Evolutionary conservation across 208 protist genomes (phyloP).

Genomic region (Crithidia expoeki): DNA sequence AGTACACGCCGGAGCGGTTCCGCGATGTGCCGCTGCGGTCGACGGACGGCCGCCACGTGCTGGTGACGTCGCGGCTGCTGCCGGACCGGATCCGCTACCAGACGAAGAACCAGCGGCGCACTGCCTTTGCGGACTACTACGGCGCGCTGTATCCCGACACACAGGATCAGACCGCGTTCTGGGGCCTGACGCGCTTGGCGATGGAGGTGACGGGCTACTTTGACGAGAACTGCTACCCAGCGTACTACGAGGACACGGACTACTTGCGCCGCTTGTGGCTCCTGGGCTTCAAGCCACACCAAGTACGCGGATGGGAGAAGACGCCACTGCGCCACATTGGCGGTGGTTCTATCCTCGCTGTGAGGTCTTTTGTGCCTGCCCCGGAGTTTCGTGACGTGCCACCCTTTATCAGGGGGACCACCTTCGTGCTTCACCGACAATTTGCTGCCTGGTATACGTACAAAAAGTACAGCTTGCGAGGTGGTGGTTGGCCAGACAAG

Average conservation of each 20-base stretch:
- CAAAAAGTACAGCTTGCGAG: not conserved
- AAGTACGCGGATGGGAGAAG: conserved; percentile 10
- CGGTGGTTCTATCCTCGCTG: conserved; percentile 1
- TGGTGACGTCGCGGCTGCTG: conserved; percentile 38
- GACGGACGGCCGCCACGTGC: conserved; percentile 20
- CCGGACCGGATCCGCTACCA: conserved; percentile 43
- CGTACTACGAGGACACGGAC: conserved; percentile 42
- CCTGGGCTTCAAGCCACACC: conserved; percentile 32
- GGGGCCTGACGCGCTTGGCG: conserved; percentile 32
- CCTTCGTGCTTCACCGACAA: too few species aligned
- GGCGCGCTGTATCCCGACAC: conserved; percentile 25
- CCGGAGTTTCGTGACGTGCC: too few species aligned
- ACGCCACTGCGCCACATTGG: conserved; percentile 1
- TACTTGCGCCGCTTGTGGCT: conserved; percentile 14
- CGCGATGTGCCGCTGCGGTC: conserved; percentile 30
- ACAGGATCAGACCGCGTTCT: conserved; percentile 1
- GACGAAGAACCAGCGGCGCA: conserved; percentile 1
- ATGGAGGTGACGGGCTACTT: conserved; percentile 38
- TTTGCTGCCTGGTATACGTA: too few species aligned
- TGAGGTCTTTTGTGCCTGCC: too few species aligned
- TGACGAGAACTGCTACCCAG: conserved; percentile 47
- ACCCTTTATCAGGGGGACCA: too few species aligned
- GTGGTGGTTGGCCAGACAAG: not conserved
- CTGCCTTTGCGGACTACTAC: conserved; percentile 5
- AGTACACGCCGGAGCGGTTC: conserved; percentile 11